phyloP scores from a whole-genome alignment of 345 rosid genomes.

The Linum trigynum region DNA sequence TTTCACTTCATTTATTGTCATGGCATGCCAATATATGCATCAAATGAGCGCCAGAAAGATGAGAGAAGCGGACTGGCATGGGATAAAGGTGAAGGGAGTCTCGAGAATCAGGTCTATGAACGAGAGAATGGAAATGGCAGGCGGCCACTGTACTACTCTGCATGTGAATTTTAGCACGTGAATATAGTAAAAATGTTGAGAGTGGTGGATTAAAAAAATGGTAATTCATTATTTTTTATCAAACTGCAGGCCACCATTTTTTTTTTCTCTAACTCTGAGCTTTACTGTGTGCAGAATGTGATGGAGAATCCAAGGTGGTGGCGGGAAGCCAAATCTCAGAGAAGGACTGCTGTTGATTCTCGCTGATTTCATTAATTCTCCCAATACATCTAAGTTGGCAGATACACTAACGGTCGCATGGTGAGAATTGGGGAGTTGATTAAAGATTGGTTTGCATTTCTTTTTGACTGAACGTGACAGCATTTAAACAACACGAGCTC shows the following conservation, averaged over 20 bases:
- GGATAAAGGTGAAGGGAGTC: not conserved
- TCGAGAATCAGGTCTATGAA: conserved; percentile 2
- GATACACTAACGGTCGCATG: not conserved
- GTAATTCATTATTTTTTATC: no score
- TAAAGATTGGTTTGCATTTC: not conserved
- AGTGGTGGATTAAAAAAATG: no score
- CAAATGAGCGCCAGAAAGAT: not conserved
- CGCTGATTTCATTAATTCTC: no score
- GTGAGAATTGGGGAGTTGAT: not conserved
- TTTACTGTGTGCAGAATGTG: no score
- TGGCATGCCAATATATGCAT: not conserved
- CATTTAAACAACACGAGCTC: not conserved
- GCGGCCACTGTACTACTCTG: not conserved
- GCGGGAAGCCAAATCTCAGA: no score
- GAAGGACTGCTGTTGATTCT: no score
- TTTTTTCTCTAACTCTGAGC: no score
- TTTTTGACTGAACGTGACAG: not conserved
- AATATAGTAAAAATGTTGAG: no score
- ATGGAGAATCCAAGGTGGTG: no score
- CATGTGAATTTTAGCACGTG: not conserved
- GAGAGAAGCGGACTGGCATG: not conserved
- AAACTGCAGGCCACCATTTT: no score
- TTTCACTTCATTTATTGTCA: not conserved
- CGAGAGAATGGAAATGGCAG: not conserved
- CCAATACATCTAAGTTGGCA: no score